Base-by-base conservation (phyloP, 495 filamentous ascomycete genomes). In the Rostrohypoxylon terebratum region DNA sequence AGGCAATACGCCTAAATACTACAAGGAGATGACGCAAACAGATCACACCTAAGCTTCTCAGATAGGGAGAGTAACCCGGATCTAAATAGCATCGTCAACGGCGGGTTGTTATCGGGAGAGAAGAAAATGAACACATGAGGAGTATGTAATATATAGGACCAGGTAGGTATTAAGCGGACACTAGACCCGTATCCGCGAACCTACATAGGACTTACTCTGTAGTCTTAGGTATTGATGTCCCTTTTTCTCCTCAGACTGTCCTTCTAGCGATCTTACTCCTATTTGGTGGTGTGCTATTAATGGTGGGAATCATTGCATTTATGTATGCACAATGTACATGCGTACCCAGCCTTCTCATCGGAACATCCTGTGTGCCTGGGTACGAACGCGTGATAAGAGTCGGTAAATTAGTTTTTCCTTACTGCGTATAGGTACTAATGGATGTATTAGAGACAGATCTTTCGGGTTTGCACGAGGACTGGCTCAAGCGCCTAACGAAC, bases 1-100 rank as follows among this genome's bases (percentile, higher is more conserved):
- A 51, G 7, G 31, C n/a, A n/a, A n/a, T 38, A 34, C 38, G 40
- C 16, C 18, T 66, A 42, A 13, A 61, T 23, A 44, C 14, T 65
- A 73, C 70, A 68, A 73, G 68, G 65, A 59, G 40, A 51, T 64
- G 62, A 68, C 65, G 61, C 60, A 66, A 69, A 73, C 65, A 73
- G 57, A 28, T 59, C 36, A 25, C 25, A 28, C 34, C 55, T 21
- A 25, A 34, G 50, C n/a, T 59, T 7, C 33, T 18, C 11, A 59
- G 33, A 16, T 31, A 31, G 18, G 18, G 25, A 40, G 50, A 18
- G 51, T 42, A 54, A 59, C n/a, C 20, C 33, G 62, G 25, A 63
- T 53, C 20, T 62, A 25, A 62, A 54, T 40, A 51, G 10, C 11
- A 63, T 62, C 31, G 25, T 44, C 40, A 62, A 55, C 21, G 38